These are phyloP conservation scores for Sporothrix schenckii DNA, from an alignment of 2,329 filamentous ascomycete genomes.

Conservation along the genomic window DNA sequence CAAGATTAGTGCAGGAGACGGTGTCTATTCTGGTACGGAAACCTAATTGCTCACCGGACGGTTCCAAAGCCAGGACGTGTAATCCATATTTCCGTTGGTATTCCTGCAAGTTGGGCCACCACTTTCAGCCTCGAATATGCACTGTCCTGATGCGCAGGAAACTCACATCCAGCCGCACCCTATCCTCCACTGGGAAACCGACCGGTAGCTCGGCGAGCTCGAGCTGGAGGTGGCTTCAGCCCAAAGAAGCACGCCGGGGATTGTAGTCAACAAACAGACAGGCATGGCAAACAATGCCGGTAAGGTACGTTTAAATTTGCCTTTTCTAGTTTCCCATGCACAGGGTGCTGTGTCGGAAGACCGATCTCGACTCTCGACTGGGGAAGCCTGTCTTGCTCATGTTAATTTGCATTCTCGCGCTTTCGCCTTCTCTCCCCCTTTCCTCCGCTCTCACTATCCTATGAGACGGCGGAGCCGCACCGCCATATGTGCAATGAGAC, in stretches of 20 bases:
- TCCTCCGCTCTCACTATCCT: too few relatives aligned
- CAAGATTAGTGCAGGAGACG: not conserved
- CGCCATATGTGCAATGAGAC: too few relatives aligned
- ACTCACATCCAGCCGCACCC: constrained; percentile 1
- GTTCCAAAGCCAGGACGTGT: not conserved
- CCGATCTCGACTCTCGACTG: too few relatives aligned
- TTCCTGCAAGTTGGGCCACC: not conserved
- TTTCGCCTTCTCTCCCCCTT: too few relatives aligned
- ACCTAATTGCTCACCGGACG: not conserved
- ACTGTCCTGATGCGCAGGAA: not conserved
- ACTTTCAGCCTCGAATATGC: not conserved
- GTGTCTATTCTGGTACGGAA: constrained; percentile 9
- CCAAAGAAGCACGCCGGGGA: not conserved
- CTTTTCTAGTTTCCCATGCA: too few relatives aligned
- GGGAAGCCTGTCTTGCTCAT: too few relatives aligned
- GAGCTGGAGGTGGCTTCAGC: not conserved
- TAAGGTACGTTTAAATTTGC: not conserved
- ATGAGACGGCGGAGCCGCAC: not conserved
- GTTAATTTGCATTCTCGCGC: too few relatives aligned
- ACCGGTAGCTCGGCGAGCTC: not conserved
- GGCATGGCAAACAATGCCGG: not conserved
- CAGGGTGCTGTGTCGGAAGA: too few relatives aligned
- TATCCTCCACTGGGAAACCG: not conserved
- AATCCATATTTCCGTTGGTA: not conserved
- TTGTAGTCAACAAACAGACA: not conserved